Percentiles rank a stretch among this genome's conserved stretches.
phyloP scores from a whole-genome alignment of 129 eudicot species.

The Helianthus annuus region DNA sequence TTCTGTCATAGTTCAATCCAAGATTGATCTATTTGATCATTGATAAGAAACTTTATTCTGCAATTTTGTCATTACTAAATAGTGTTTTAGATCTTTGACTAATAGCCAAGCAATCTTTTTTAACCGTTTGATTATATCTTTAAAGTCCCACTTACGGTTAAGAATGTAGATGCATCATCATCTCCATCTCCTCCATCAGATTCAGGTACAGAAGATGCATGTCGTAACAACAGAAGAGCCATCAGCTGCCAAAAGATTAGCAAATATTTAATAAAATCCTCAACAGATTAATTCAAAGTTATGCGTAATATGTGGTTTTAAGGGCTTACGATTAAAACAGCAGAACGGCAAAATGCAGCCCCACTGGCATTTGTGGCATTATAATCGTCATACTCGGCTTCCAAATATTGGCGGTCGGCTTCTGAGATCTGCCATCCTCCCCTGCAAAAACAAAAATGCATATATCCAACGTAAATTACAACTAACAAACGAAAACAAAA shows the following conservation, averaged over 20 bases:
- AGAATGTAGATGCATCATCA: constrained; percentile 70
- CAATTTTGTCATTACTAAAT: not conserved
- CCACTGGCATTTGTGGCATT: constrained; percentile 82
- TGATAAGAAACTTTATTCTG: not conserved
- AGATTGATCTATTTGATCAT: not conserved
- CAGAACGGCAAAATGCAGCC: constrained; percentile 92
- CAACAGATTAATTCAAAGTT: not conserved
- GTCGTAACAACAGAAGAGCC: constrained; percentile 85
- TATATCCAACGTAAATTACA: constrained; percentile 12
- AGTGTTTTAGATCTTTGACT: constrained; percentile 6
- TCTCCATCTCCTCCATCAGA: constrained; percentile 67
- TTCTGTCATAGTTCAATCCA: not conserved
- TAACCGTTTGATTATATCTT: not conserved
- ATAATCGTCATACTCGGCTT: constrained; percentile 85
- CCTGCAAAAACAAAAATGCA: constrained; percentile 42
- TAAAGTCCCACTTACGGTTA: constrained; percentile 65
- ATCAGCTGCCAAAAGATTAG: constrained; percentile 57
- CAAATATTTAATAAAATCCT: not conserved
- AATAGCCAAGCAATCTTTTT: not conserved
- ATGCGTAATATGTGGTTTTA: not conserved
- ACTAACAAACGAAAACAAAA: not conserved
- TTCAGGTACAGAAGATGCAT: constrained; percentile 69
- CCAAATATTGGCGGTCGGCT: constrained; percentile 84
- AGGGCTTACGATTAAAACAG: constrained; percentile 77
- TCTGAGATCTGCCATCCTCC: constrained; percentile 94